Evolutionary conservation across 2,329 filamentous ascomycete genomes (phyloP).

Genomic region (Ophiocordyceps unilateralis): DNA sequence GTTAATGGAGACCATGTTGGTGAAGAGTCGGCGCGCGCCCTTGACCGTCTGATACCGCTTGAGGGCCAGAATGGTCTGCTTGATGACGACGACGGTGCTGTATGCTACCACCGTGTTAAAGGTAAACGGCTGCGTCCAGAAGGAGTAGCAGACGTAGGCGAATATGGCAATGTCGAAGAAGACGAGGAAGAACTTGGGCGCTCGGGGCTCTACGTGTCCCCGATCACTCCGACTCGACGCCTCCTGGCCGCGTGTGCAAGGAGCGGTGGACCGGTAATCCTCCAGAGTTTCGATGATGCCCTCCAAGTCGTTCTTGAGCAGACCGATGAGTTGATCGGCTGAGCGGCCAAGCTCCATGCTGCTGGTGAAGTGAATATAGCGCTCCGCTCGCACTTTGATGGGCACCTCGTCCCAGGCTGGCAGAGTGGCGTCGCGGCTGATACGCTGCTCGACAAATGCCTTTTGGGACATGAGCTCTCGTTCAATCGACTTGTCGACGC

Average conservation of each 20-base stretch:
- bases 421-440: background rate
- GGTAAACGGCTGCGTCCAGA: constrained; percentile 7
- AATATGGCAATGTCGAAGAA: constrained; percentile 6
- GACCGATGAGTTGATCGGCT: constrained; percentile 6
- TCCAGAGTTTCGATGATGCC: constrained; percentile 6
- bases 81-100: constrained; percentile 6
- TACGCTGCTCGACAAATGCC: background rate
- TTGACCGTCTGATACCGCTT: constrained; percentile 8
- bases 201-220: constrained; percentile 6
- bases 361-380: constrained; percentile 6
- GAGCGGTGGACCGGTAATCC: constrained; percentile 4
- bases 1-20: constrained; percentile 8
- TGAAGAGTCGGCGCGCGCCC: constrained; percentile 6
- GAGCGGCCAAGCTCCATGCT: constrained; percentile 5
- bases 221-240: background rate
- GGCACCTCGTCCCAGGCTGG: constrained; percentile 3
- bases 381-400: constrained; percentile 5
- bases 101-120: constrained; percentile 8
- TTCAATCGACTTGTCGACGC: constrained; percentile 3
- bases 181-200: constrained; percentile 6
- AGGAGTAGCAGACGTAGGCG: constrained; percentile 7
- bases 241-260: background rate
- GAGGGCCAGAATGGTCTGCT: constrained; percentile 6
- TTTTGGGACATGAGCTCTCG: constrained; percentile 3
- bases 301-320: constrained; percentile 7